Percentiles rank a stretch among this genome's conserved stretches.
Evolutionary conservation across 2,329 filamentous ascomycete genomes (phyloP).

Genomic region (Tolypocladium paradoxum): DNA sequence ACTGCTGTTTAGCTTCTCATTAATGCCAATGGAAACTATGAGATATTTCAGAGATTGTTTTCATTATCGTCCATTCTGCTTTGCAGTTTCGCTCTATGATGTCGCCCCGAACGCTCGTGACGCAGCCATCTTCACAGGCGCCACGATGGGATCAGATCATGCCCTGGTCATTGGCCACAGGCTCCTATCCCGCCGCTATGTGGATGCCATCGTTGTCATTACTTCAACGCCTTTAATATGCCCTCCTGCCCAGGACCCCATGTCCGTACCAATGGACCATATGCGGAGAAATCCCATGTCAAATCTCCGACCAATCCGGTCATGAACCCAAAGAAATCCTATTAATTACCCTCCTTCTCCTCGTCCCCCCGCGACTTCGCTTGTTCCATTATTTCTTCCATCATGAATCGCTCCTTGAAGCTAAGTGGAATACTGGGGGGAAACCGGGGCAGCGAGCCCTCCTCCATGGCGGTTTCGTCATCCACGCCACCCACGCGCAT

Average conservation of each 20-base stretch:
- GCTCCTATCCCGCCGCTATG: not conserved
- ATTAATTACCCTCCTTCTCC: slow-evolving; percentile 9
- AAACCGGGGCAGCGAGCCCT: slow-evolving; percentile 32
- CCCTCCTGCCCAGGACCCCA: slow-evolving; percentile 11
- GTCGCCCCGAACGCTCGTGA: not conserved
- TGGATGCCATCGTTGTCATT: slow-evolving; percentile 1
- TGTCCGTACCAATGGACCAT: slow-evolving; percentile 9
- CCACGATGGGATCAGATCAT: not conserved
- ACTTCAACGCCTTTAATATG: slow-evolving; percentile 18
- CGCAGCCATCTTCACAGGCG: not conserved
- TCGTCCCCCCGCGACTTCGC: slow-evolving; percentile 11
- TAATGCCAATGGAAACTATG: not conserved
- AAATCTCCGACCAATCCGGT: slow-evolving; percentile 11
- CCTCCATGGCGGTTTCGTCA: slow-evolving; percentile 38
- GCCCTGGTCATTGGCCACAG: not conserved
- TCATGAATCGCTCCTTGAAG: slow-evolving; percentile 36
- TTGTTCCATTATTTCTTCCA: slow-evolving; percentile 30
- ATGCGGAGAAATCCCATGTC: slow-evolving; percentile 9
- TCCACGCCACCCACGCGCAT: slow-evolving; percentile 44
- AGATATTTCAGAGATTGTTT: not conserved
- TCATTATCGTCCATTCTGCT: not conserved
- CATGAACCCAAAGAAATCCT: slow-evolving; percentile 2
- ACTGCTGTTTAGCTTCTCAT: not conserved
- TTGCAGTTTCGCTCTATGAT: not conserved
- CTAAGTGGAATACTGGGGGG: slow-evolving; percentile 31